These are phyloP conservation scores for Globisporangium apiculatum DNA, from an alignment of 352 stramenopile genomes.

Conservation along the genomic window DNA sequence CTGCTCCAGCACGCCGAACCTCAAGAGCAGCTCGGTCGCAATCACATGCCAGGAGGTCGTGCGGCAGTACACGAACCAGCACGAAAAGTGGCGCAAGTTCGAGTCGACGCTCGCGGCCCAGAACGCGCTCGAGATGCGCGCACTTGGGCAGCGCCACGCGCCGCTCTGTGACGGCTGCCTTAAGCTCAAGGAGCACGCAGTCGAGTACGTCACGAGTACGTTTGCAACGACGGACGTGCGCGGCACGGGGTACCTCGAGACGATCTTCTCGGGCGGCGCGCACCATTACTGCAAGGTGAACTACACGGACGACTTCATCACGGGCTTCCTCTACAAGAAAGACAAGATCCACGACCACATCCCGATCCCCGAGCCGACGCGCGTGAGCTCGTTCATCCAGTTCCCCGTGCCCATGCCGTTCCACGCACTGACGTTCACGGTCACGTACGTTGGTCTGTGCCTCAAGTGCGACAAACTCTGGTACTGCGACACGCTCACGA, in stretches of 20 bases:
- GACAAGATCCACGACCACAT: constrained; percentile 89
- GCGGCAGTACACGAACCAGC: constrained; percentile 60
- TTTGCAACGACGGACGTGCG: constrained; percentile 52
- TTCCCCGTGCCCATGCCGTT: constrained; percentile 87
- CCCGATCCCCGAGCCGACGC: constrained; percentile 77
- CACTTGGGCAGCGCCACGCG: constrained; percentile 72
- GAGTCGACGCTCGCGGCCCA: constrained; percentile 67
- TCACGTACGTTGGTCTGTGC: constrained; percentile 80
- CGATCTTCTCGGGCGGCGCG: constrained; percentile 72
- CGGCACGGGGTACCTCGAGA: constrained; percentile 77
- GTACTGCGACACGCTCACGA: constrained; percentile 84
- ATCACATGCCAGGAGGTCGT: constrained; percentile 80
- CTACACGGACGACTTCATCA: constrained; percentile 80
- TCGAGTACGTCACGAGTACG: constrained; percentile 71
- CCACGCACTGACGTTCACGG: constrained; percentile 80
- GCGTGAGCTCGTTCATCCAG: constrained; percentile 84
- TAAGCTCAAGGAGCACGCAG: constrained; percentile 67
- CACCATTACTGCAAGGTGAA: constrained; percentile 84
- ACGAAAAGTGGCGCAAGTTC: constrained; percentile 71
- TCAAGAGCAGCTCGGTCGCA: constrained; percentile 35
- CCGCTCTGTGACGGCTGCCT: constrained; percentile 77
- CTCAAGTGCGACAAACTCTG: constrained; percentile 86
- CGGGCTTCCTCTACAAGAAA: constrained; percentile 88
- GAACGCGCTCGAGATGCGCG: constrained; percentile 76
- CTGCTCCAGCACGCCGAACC: constrained; percentile 48